These are phyloP conservation scores for Zymoseptoria crescenta DNA, from an alignment of 2,329 filamentous ascomycete species.

Conservation along the genomic window DNA sequence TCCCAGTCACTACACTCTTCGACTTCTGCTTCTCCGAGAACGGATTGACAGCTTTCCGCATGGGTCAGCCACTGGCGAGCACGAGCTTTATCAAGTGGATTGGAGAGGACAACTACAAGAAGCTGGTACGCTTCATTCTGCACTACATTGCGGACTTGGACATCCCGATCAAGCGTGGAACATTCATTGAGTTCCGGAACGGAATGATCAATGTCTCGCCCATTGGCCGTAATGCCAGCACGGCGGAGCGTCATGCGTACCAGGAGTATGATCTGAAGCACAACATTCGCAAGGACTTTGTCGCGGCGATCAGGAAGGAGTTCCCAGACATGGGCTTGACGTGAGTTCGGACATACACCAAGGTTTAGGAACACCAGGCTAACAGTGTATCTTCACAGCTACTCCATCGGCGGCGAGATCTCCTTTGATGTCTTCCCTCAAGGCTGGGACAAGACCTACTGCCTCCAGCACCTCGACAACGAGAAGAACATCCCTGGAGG, in stretches of 20 bases:
- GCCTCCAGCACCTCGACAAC: conserved; percentile 74
- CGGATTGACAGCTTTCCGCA: conserved; percentile 81
- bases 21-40: conserved; percentile 98
- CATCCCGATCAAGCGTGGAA: conserved; percentile 73
- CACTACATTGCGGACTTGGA: conserved; percentile 80
- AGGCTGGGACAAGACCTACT: conserved; percentile 99
- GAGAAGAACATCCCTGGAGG: conserved; percentile 61
- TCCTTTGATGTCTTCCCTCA: conserved; percentile 96
- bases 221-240: conserved; percentile 76
- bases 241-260: conserved; percentile 73
- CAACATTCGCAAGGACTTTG: conserved; percentile 68
- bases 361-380: background rate
- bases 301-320: conserved; percentile 66
- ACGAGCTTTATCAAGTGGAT: conserved; percentile 88
- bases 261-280: conserved; percentile 72
- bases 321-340: conserved; percentile 81
- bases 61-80: conserved; percentile 66
- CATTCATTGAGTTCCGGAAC: conserved; percentile 82
- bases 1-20: conserved; percentile 74
- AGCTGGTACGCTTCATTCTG: conserved; percentile 66
- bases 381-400: conserved; percentile 45
- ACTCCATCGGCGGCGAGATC: conserved; percentile 93
- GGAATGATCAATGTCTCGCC: conserved; percentile 86
- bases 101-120: conserved; percentile 78
- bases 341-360: conserved; percentile 43